phyloP scores from a whole-genome alignment of 805 yeast genomes.

The Maudiozyma pseudohumilis region DNA sequence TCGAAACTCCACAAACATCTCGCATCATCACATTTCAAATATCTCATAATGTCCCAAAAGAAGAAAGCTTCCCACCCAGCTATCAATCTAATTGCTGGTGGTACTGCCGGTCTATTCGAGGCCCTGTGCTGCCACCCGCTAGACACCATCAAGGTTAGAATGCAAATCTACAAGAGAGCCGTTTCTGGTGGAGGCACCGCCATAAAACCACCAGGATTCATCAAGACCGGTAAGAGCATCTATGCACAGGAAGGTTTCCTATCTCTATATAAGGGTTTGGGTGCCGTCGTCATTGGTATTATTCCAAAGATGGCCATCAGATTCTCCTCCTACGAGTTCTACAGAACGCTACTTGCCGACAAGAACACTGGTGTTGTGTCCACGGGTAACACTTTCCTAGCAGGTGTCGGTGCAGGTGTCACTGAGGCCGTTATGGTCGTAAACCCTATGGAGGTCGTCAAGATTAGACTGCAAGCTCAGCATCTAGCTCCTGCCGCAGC shows the following conservation, averaged over 20 bases:
- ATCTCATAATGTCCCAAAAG: slow-evolving; percentile 21
- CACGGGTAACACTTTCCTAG: slow-evolving; percentile 68
- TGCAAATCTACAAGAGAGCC: slow-evolving; percentile 76
- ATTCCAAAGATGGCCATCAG: slow-evolving; percentile 98
- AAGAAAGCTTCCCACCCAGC: slow-evolving; percentile 35
- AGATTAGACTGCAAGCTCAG: slow-evolving; percentile 93
- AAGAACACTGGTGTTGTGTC: slow-evolving; percentile 52
- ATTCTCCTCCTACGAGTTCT: slow-evolving; percentile 87
- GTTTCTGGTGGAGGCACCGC: slow-evolving; percentile 33
- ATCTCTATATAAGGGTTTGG: slow-evolving; percentile 89
- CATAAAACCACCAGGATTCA: slow-evolving; percentile 71
- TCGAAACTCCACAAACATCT: too few species aligned
- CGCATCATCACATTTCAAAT: too few species aligned
- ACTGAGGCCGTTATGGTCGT: slow-evolving; percentile 93
- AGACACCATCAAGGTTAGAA: slow-evolving; percentile 93
- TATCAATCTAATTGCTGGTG: slow-evolving; percentile 80
- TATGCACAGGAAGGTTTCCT: slow-evolving; percentile 71
- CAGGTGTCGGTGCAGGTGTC: slow-evolving; percentile 96
- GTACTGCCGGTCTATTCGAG: slow-evolving; percentile 93
- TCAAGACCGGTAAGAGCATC: slow-evolving; percentile 71
- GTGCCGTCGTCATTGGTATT: slow-evolving; percentile 94
- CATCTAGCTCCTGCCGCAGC: slow-evolving; percentile 42
- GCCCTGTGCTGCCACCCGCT: slow-evolving; percentile 98
- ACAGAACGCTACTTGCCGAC: slow-evolving; percentile 58
- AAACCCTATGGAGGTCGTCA: slow-evolving; percentile 95